These are phyloP conservation scores for Coprinopsis cinerea DNA, from an alignment of 768 basidiomycete genomes.

Conservation along the genomic window DNA sequence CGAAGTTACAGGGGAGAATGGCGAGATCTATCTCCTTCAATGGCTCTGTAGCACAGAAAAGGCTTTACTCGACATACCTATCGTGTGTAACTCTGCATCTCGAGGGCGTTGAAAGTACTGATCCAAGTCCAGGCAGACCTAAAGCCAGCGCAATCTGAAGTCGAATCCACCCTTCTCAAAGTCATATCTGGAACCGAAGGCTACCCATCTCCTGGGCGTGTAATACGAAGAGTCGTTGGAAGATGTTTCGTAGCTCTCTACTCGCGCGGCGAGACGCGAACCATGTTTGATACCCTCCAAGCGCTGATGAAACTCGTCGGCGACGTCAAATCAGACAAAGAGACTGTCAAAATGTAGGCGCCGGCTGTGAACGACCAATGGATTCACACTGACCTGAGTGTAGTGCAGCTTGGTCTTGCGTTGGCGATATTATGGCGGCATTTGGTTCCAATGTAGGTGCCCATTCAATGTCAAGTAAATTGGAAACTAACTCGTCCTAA, in stretches of 20 bases:
- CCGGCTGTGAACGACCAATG: too few species aligned
- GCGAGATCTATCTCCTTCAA: constrained; percentile 78
- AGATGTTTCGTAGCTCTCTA: constrained; percentile 74
- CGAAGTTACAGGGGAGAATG: constrained; percentile 66
- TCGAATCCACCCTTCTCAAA: constrained; percentile 64
- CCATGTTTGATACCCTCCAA: constrained; percentile 84
- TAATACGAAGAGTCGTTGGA: constrained; percentile 71
- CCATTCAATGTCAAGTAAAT: background rate
- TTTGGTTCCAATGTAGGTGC: constrained; percentile 76
- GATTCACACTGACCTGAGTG: background rate
- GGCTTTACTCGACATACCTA: constrained; percentile 39
- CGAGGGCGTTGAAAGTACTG: background rate
- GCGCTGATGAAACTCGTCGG: constrained; percentile 65
- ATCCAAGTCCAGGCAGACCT: constrained; percentile 48
- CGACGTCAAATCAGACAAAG: constrained; percentile 69
- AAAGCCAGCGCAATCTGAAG: constrained; percentile 52
- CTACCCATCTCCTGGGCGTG: constrained; percentile 84
- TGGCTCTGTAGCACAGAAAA: constrained; percentile 72
- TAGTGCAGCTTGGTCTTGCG: constrained; percentile 80
- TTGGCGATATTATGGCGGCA: constrained; percentile 82
- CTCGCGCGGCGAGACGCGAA: constrained; percentile 73
- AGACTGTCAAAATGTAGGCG: constrained; percentile 60
- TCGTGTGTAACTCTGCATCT: constrained; percentile 30
- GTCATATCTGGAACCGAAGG: constrained; percentile 56
- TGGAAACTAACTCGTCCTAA: constrained; percentile 24